phyloP scores from a whole-genome alignment of 768 basidiomycete species.

The Rhizopogon roseolus region DNA sequence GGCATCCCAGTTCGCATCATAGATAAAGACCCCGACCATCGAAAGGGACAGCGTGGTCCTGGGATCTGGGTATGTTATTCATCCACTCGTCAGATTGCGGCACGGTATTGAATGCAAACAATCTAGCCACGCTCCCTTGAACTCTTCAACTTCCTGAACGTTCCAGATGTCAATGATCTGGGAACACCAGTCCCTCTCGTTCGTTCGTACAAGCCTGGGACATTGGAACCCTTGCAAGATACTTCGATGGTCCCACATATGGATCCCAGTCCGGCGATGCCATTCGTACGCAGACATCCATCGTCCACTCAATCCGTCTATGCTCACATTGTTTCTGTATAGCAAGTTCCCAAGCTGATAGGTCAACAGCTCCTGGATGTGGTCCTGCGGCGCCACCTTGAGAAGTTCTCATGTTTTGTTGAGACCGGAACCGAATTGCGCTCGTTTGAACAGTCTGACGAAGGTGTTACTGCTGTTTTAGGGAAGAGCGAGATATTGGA shows the following conservation, averaged over 20 bases:
- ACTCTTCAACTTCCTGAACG: no score
- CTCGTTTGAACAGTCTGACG: slow-evolving; percentile 26
- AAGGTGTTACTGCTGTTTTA: slow-evolving; percentile 22
- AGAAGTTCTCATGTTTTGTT: slow-evolving; percentile 18
- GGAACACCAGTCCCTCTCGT: no score
- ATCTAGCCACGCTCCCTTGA: no score
- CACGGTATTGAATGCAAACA: no score
- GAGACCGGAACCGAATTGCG: slow-evolving; percentile 31
- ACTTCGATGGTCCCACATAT: no score
- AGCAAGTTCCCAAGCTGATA: background rate
- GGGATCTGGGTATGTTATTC: slow-evolving; percentile 32
- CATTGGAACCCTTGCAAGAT: background rate
- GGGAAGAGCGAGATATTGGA: slow-evolving; percentile 11
- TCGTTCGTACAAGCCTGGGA: slow-evolving; percentile 21
- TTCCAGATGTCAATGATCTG: no score
- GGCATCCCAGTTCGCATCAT: slow-evolving; percentile 25
- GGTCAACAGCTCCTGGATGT: slow-evolving; percentile 25
- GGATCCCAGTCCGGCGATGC: no score
- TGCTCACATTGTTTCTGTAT: no score
- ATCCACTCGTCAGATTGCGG: background rate
- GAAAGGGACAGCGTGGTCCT: slow-evolving; percentile 34
- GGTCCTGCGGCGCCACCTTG: background rate
- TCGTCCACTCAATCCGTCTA: no score
- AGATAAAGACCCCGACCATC: no score
- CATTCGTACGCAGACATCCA: no score